Percentiles rank a stretch among this genome's conserved stretches.
Evolutionary conservation across 2,329 filamentous ascomycete species (phyloP).

Genomic region (Colletotrichum higginsianum): DNA sequence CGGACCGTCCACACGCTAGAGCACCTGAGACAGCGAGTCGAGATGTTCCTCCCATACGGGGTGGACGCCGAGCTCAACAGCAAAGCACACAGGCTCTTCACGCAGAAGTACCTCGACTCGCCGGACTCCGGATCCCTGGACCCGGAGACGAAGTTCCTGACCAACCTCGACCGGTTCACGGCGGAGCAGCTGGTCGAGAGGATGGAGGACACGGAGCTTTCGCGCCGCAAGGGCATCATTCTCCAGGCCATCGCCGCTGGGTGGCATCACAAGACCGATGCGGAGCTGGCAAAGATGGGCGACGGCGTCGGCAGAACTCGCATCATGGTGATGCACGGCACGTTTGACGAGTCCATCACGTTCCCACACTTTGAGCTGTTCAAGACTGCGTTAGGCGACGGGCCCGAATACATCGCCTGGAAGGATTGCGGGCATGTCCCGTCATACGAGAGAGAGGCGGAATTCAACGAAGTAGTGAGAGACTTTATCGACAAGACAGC

Average conservation of each 20-base stretch:
- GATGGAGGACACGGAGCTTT: conserved; percentile 2
- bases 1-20: conserved; percentile 19
- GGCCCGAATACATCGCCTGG: conserved; percentile 26
- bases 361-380: conserved; percentile 26
- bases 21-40: conserved; percentile 16
- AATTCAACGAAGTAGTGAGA: conserved; percentile 13
- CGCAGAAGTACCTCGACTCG: conserved; percentile 5
- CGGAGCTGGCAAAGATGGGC: conserved; percentile 18
- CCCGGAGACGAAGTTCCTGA: conserved; percentile 11
- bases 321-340: conserved; percentile 32
- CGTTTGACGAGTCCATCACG: conserved; percentile 20
- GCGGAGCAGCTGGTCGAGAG: conserved; percentile 28
- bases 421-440: conserved; percentile 24
- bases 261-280: conserved; percentile 28
- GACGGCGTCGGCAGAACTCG: conserved; percentile 18
- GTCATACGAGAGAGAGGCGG: conserved; percentile 17
- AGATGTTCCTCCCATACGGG: conserved; percentile 22
- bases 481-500: conserved; percentile 8
- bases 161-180: conserved; percentile 30
- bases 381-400: conserved; percentile 22
- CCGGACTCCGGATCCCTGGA: conserved; percentile 24
- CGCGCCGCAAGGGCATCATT: conserved; percentile 22
- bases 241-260: conserved; percentile 29
- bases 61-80: conserved; percentile 17
- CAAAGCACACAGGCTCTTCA: conserved; percentile 30